A percentile compares a stretch with the other conserved stretches of the same genome.
Evolutionary conservation across 2,329 filamentous ascomycete species (phyloP).

Genomic region (Alternaria metachromatica): DNA sequence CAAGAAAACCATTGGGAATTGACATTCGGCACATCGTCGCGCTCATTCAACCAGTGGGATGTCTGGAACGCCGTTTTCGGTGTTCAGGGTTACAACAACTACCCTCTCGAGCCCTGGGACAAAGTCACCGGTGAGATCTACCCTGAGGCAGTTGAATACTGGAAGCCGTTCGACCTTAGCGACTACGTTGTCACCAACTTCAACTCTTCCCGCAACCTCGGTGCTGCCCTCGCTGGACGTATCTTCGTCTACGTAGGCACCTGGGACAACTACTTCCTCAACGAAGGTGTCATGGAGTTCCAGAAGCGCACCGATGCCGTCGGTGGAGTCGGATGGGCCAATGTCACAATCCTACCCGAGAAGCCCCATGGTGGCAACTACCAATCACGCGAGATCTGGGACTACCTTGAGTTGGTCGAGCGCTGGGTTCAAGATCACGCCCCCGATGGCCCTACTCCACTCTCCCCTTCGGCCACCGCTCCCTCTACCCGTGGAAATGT

Average conservation of each 20-base stretch:
- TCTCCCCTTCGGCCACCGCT: conserved; percentile 26
- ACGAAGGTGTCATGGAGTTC: conserved; percentile 47
- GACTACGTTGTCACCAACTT: conserved; percentile 45
- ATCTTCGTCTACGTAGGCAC: conserved; percentile 48
- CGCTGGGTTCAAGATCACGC: conserved; percentile 42
- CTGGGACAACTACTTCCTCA: conserved; percentile 47
- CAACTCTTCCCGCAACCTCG: conserved; percentile 41
- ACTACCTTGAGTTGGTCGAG: conserved; percentile 44
- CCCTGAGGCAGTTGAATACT: conserved; percentile 44
- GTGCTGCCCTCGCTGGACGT: conserved; percentile 37
- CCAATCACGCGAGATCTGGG: conserved; percentile 38
- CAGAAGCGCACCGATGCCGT: conserved; percentile 40
- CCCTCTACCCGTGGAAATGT: conserved; percentile 38
- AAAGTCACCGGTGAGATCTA: conserved; percentile 51
- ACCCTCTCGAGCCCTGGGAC: conserved; percentile 50
- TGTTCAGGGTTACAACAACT: conserved; percentile 46
- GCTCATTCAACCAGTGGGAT: conserved; percentile 48
- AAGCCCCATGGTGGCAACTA: conserved; percentile 46
- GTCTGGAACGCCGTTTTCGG: conserved; percentile 50
- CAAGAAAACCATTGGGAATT: conserved; percentile 51
- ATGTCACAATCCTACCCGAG: conserved; percentile 43
- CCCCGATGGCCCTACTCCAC: conserved; percentile 38
- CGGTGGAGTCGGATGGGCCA: conserved; percentile 47
- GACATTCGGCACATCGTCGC: conserved; percentile 44
- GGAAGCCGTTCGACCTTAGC: conserved; percentile 48